phyloP scores from a whole-genome alignment of 352 stramenopile species.

The Pythium vanterpoolii region DNA sequence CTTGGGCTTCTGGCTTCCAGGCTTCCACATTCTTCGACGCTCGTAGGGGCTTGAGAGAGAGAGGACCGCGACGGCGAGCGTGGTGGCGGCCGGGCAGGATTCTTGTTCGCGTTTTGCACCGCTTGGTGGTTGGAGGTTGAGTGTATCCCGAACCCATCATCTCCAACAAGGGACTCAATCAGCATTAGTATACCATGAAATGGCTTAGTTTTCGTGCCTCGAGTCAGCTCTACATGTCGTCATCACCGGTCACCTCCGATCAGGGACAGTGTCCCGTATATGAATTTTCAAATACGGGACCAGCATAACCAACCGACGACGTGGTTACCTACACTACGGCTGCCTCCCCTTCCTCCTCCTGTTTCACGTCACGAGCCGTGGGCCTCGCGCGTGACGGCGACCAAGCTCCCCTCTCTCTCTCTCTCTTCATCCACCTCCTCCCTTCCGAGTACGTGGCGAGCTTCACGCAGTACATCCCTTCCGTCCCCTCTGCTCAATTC shows the following conservation, averaged over 20 bases:
- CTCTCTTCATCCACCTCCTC: not conserved
- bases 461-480: not conserved
- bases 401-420: not conserved
- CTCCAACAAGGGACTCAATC: conserved; percentile 14
- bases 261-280: conserved; percentile 9
- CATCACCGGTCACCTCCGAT: conserved; percentile 17
- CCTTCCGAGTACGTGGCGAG: not conserved
- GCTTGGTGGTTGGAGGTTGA: conserved; percentile 32
- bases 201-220: not conserved
- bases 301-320: conserved; percentile 22
- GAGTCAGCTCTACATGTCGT: not conserved
- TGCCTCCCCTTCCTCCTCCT: conserved; percentile 18
- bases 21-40: conserved; percentile 51
- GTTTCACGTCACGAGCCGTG: conserved; percentile 25
- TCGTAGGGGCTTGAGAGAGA: not conserved
- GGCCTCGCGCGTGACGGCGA: conserved; percentile 6
- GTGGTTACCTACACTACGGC: conserved; percentile 8
- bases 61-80: not conserved
- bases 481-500: not conserved
- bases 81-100: not conserved
- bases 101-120: conserved; percentile 4
- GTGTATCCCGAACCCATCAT: conserved; percentile 11
- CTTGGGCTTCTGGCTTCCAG: conserved; percentile 29
- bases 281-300: conserved; percentile 5
- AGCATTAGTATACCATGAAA: not conserved